Evolutionary conservation across 2,329 filamentous ascomycete species (phyloP).

Genomic region (Colletotrichum trifolii): DNA sequence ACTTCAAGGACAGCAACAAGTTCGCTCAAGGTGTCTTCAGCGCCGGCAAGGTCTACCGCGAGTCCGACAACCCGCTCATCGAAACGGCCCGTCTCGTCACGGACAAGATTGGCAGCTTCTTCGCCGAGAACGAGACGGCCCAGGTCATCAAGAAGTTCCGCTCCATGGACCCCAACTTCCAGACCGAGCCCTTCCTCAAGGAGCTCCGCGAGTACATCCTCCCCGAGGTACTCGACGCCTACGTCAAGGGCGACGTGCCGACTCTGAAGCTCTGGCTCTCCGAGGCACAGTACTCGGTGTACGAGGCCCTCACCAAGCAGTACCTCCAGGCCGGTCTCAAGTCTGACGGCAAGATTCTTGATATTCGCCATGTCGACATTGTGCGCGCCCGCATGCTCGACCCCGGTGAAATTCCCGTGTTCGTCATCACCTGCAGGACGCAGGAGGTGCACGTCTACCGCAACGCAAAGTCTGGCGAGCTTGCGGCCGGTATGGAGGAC

Average conservation of each 20-base stretch:
- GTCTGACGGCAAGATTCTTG: slow-evolving; percentile 93
- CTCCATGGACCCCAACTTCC: slow-evolving; percentile 93
- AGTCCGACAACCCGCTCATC: slow-evolving; percentile 96
- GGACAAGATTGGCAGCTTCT: slow-evolving; percentile 92
- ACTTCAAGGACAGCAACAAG: slow-evolving; percentile 91
- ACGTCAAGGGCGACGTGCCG: slow-evolving; percentile 94
- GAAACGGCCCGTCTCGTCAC: slow-evolving; percentile 93
- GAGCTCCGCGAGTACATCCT: slow-evolving; percentile 98
- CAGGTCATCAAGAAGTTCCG: slow-evolving; percentile 98
- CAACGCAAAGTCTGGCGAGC: slow-evolving; percentile 87
- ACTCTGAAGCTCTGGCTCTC: slow-evolving; percentile 95
- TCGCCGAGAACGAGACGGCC: slow-evolving; percentile 97
- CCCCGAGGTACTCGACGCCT: slow-evolving; percentile 95
- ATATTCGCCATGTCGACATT: slow-evolving; percentile 94
- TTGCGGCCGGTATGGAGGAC: slow-evolving; percentile 98
- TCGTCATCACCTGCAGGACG: slow-evolving; percentile 95
- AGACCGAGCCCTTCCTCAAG: slow-evolving; percentile 92
- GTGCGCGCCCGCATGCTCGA: slow-evolving; percentile 83
- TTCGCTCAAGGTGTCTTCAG: slow-evolving; percentile 89
- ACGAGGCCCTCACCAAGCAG: slow-evolving; percentile 95
- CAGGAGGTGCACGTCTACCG: slow-evolving; percentile 98
- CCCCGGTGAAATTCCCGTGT: slow-evolving; percentile 90
- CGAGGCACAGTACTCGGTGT: slow-evolving; percentile 95
- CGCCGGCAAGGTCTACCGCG: slow-evolving; percentile 88
- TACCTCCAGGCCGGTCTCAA: slow-evolving; percentile 94